These are phyloP conservation scores for Setomelanomma holmii DNA, from an alignment of 2,329 filamentous ascomycete genomes.

Conservation along the genomic window DNA sequence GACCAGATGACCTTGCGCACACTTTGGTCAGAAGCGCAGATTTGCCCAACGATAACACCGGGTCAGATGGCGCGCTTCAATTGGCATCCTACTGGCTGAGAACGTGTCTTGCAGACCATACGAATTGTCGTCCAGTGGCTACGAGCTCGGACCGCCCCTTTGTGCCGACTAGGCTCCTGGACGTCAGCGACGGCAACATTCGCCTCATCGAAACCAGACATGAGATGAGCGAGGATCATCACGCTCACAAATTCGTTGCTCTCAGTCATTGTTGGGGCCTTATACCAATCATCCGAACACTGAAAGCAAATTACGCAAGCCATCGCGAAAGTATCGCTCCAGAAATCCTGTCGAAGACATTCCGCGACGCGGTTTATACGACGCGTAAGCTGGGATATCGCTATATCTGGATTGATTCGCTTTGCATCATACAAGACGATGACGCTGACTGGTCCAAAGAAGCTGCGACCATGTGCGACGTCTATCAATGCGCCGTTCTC, in stretches of 20 bases:
- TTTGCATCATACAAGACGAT: slow-evolving; percentile 34
- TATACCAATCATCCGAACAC: slow-evolving; percentile 25
- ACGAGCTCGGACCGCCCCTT: slow-evolving; percentile 3
- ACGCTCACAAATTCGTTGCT: slow-evolving; percentile 19
- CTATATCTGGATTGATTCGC: slow-evolving; percentile 28
- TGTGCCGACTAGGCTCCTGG: slow-evolving; percentile 26
- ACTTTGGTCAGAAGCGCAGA: slow-evolving; percentile 9
- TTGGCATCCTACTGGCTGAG: slow-evolving; percentile 27
- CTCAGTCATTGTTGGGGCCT: slow-evolving; percentile 36
- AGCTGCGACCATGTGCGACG: slow-evolving; percentile 31
- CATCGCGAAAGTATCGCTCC: slow-evolving; percentile 14
- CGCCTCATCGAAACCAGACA: slow-evolving; percentile 18
- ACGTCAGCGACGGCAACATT: slow-evolving; percentile 15
- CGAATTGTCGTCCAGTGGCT: slow-evolving; percentile 9
- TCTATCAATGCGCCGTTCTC: slow-evolving; percentile 29
- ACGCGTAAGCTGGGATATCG: slow-evolving; percentile 21
- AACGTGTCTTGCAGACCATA: slow-evolving; percentile 17
- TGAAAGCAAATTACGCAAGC: slow-evolving; percentile 17
- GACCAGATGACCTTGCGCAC: slow-evolving; percentile 16
- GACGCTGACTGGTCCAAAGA: slow-evolving; percentile 32
- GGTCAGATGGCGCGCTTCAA: slow-evolving; percentile 25
- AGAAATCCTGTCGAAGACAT: slow-evolving; percentile 18
- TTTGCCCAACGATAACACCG: slow-evolving; percentile 2
- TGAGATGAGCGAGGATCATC: slow-evolving; percentile 7
- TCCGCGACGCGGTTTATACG: slow-evolving; percentile 20